Base-by-base conservation (phyloP, 2,329 filamentous ascomycete genomes). In the Daldinia eschscholtzii region DNA sequence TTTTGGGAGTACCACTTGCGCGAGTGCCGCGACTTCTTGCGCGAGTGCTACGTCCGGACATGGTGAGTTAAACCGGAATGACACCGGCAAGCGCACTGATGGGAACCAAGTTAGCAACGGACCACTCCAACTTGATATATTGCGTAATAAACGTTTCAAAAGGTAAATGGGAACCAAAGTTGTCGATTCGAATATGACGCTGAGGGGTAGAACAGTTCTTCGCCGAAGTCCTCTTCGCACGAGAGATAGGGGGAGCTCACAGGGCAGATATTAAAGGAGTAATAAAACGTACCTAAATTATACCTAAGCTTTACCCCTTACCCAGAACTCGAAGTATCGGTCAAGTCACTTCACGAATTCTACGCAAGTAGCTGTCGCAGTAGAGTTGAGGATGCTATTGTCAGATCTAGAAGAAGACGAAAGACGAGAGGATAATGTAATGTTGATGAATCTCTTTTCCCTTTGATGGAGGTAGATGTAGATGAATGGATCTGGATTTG, bases 401-500 rank as follows among this genome's bases (percentile, higher is more conserved):
- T 56, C 18, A 10, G 56, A 39, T 50, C 37, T 35, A 52, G 26
- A 35, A 56, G 53, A 42, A 44, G 15, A 65, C 56, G 53, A 41
- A 61, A 57, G 56, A 50, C 50, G 13, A 55, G 50, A 41, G 20
- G 61, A 56, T n/a, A 61, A 64, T 50, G 41, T 56, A 61, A 41
- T 30, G 53, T 39, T 26, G 37, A 64, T 61, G 53, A 39, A 52
- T n/a, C 46, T 15, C 6, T 52, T 39, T 46, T 55, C 13, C 2
- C 48, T 62, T n/a, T 58, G 66, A 57, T 65, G 37, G 57, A 53
- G 30, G 53, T 65, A 64, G 67, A 65, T 67, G 66, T 64, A 71
- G 67, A 74, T 71, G 73, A 72, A 72, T 72, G 52, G 23, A 61
- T 73, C 60, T 74, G 61, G 66, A 61, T 56, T 46, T 55, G 33